phyloP scores from a whole-genome alignment of 208 protist species.

The Wallacemonas sp. region DNA sequence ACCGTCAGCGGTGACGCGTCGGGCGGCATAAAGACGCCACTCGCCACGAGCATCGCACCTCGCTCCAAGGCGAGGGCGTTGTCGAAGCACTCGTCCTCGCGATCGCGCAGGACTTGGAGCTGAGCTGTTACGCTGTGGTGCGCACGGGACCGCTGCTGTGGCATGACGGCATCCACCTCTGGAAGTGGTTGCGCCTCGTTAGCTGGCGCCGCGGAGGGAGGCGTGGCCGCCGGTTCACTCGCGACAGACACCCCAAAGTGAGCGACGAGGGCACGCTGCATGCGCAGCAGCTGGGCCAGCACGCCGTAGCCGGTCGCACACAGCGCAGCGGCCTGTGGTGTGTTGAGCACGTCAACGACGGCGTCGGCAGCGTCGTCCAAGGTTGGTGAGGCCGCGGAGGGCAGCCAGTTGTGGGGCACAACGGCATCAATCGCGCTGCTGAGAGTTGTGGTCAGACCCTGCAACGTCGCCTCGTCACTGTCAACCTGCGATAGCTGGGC shows the following conservation, averaged over 20 bases:
- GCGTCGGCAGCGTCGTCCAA: background rate
- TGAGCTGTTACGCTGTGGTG: background rate
- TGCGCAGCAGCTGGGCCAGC: conserved; percentile 18
- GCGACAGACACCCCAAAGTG: background rate
- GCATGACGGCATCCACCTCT: too few relatives aligned
- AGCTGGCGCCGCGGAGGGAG: too few relatives aligned
- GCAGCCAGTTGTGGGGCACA: too few relatives aligned
- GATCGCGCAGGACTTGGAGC: conserved; percentile 1
- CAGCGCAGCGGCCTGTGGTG: background rate
- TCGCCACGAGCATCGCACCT: conserved; percentile 9
- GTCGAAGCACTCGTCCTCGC: conserved; percentile 19
- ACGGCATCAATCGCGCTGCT: too few relatives aligned
- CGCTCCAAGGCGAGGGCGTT: conserved; percentile 17
- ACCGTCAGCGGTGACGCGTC: background rate
- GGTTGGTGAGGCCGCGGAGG: too few relatives aligned
- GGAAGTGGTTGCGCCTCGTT: too few relatives aligned
- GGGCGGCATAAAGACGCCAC: conserved; percentile 2
- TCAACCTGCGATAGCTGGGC: too few relatives aligned
- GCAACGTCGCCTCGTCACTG: too few relatives aligned
- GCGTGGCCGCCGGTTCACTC: background rate
- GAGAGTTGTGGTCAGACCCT: too few relatives aligned
- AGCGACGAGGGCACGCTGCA: conserved; percentile 16
- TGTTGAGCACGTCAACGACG: background rate
- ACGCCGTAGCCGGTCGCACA: conserved; percentile 16
- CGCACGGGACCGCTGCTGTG: background rate